Base-by-base conservation (phyloP, 2,329 filamentous ascomycete genomes). In the Botrytis squamosa region DNA sequence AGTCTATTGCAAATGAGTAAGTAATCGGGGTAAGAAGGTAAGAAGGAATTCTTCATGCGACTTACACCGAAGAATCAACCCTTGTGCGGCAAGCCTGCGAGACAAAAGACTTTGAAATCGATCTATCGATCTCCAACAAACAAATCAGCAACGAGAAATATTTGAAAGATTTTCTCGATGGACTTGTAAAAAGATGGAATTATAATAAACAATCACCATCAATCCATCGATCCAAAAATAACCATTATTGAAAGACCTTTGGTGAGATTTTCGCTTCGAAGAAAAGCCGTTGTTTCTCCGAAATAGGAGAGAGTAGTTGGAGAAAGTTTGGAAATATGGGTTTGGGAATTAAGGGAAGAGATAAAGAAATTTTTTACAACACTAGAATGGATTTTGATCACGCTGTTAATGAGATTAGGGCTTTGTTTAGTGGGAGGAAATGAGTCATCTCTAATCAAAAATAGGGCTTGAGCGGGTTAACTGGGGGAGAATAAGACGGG, bases 201-300 rank as follows among this genome's bases (percentile, higher is more conserved):
- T 6, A n/a, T 55, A 4, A 40, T 1, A 67, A 67, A 67, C 65
- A 55, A 67, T 38, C 25, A n/a, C 38, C 18, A 25, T 29, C 49
- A 25, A 57, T 57, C n/a, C 9, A 57, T 22, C 36, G 10, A 57
- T 42, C 2, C 6, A 52, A 25, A 4, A 33, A 22, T 42, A 14
- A 33, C 9, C 33, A 68, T 3, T 57, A 6, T 42, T 68, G 5
- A 25, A 14, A 8, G 42, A 57, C 16, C 36, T 57, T 42, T 57
- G 16, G 42, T 36, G 65, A 52, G 49, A 52, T 29, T 42, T 42
- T 68, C 66, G 66, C 49, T 68, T 68, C 66, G 36, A 68, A n/a
- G 25, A 18, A 29, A 52, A 38, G 38, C 25, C 14, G 22, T 68
- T 57, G 33, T 68, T 68, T 57, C 4, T 33, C 66, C 66, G 36